These are phyloP conservation scores for Linum usitatissimum DNA, from an alignment of 345 rosid genomes.

Conservation along the genomic window DNA sequence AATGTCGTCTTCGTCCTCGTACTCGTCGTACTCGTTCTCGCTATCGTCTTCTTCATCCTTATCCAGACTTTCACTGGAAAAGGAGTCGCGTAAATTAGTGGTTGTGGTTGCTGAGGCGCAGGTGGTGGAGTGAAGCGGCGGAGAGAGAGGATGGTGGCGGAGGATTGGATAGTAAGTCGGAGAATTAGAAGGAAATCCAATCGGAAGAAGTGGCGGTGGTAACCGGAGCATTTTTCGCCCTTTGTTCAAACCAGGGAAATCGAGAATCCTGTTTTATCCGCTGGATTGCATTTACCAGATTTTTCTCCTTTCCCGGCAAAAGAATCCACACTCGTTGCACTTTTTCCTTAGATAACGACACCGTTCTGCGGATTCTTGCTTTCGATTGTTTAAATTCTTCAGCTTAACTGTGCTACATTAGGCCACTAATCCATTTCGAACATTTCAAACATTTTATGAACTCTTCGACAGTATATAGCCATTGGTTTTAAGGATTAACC, in stretches of 20 bases:
- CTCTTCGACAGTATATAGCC: too few relatives aligned
- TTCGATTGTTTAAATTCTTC: too few relatives aligned
- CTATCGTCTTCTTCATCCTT: constrained; percentile 14
- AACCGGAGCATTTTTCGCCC: constrained; percentile 30
- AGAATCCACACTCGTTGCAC: too few relatives aligned
- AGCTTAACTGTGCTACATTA: too few relatives aligned
- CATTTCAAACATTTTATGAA: too few relatives aligned
- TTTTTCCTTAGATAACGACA: too few relatives aligned
- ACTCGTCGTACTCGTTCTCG: constrained; percentile 4
- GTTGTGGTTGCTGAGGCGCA: neutral
- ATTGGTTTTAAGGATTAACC: too few relatives aligned
- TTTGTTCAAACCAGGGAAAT: too few relatives aligned
- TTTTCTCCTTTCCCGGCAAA: neutral
- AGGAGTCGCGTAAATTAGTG: neutral
- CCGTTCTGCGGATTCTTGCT: too few relatives aligned
- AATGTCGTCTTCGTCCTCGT: constrained; percentile 21
- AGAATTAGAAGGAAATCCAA: constrained; percentile 37
- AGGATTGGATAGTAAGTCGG: constrained; percentile 14
- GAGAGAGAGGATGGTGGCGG: constrained; percentile 23
- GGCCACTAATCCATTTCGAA: too few relatives aligned
- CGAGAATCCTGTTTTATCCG: neutral
- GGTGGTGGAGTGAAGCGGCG: constrained; percentile 10
- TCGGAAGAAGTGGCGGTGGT: constrained; percentile 33
- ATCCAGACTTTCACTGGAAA: neutral
- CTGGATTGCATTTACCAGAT: constrained; percentile 9